Conservation (phyloP, 192 early-diverging fungal genomes). For the Coemansia aciculifera region DNA sequence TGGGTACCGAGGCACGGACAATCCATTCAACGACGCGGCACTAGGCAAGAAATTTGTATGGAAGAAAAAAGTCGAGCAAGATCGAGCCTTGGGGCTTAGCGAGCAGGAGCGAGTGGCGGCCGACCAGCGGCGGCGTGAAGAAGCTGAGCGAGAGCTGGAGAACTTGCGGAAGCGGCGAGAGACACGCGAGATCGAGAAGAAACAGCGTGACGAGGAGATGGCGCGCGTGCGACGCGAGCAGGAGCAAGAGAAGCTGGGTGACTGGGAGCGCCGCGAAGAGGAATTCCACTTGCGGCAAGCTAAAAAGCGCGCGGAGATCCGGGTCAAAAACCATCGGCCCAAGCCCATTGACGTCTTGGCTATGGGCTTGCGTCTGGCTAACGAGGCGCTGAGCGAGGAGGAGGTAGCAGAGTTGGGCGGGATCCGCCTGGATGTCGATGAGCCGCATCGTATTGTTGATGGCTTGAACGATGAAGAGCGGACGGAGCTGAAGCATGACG, state of each 20-base stretch:
- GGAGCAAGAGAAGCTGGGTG: slow-evolving; percentile 87
- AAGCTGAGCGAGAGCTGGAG: slow-evolving; percentile 76
- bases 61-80: slow-evolving; percentile 89
- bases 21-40: slow-evolving; percentile 79
- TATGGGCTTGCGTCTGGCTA: slow-evolving; percentile 81
- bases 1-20: slow-evolving; percentile 70
- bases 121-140: slow-evolving; percentile 58
- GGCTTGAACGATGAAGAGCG: slow-evolving; percentile 67
- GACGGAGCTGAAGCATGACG: slow-evolving; percentile 82
- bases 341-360: slow-evolving; percentile 93
- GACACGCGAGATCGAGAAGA: slow-evolving; percentile 79
- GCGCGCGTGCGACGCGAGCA: slow-evolving; percentile 75
- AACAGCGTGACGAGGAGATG: slow-evolving; percentile 79
- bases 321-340: slow-evolving; percentile 81
- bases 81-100: slow-evolving; percentile 66
- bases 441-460: slow-evolving; percentile 79
- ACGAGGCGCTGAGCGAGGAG: slow-evolving; percentile 67
- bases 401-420: slow-evolving; percentile 72
- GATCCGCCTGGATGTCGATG: slow-evolving; percentile 73
- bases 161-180: slow-evolving; percentile 77
- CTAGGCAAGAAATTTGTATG: slow-evolving; percentile 88
- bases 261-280: slow-evolving; percentile 93
- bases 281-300: slow-evolving; percentile 92
- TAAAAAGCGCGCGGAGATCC: slow-evolving; percentile 87
- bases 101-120: slow-evolving; percentile 58